phyloP scores from a whole-genome alignment of 1,284 basidiomycete genomes.

The Trichosporon ovoides region DNA sequence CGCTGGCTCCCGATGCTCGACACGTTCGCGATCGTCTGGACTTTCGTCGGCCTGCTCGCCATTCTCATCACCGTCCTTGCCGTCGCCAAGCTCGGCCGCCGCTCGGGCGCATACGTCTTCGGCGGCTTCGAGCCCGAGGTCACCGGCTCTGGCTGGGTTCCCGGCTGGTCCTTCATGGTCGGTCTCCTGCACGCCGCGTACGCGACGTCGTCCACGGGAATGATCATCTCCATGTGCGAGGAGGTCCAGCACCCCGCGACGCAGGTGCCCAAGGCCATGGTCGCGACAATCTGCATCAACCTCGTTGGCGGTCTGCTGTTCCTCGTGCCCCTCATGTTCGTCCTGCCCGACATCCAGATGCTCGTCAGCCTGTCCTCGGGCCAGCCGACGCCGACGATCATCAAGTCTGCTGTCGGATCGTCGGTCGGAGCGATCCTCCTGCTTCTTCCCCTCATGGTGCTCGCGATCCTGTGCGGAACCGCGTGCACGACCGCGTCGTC shows the following conservation, averaged over 20 bases:
- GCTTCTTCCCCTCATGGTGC: constrained; percentile 47
- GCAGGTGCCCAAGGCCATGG: constrained; percentile 45
- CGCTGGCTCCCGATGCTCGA: constrained; percentile 36
- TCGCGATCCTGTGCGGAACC: constrained; percentile 48
- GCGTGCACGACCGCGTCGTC: constrained; percentile 42
- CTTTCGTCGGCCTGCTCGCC: constrained; percentile 25
- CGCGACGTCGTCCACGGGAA: constrained; percentile 39
- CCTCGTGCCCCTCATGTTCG: constrained; percentile 50
- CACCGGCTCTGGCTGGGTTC: constrained; percentile 15
- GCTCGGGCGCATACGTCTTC: constrained; percentile 33
- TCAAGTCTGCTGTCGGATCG: constrained; percentile 47
- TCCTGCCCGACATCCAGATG: constrained; percentile 45
- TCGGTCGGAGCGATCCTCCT: constrained; percentile 48
- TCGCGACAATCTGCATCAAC: constrained; percentile 20
- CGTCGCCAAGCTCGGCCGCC: constrained; percentile 37
- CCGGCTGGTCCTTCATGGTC: constrained; percentile 26
- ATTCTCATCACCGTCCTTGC: constrained; percentile 40
- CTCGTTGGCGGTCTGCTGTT: constrained; percentile 34
- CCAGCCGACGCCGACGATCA: constrained; percentile 49
- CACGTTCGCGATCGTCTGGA: constrained; percentile 29
- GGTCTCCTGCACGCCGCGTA: constrained; percentile 45
- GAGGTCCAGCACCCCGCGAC: constrained; percentile 44
- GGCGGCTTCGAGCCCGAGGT: constrained; percentile 17
- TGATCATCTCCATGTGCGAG: constrained; percentile 46
- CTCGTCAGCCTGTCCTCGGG: constrained; percentile 46